Evolutionary conservation across 345 rosid species (phyloP), one percentile per base, ranked within the genome.

Genomic region (Arabis hirsuta): DNA sequence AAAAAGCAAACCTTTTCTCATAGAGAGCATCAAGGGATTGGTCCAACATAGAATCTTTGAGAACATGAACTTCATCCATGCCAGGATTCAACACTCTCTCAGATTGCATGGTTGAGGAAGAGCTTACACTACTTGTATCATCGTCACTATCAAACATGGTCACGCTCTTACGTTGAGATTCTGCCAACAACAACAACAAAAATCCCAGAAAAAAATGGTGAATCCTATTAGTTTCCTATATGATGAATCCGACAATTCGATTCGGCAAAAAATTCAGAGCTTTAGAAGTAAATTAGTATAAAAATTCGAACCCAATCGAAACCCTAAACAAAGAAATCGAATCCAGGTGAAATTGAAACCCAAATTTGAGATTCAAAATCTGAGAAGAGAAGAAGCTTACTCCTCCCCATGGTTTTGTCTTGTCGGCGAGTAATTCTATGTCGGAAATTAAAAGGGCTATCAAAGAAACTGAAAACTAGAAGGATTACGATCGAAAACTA

Each of bases 1-100:
- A 29, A 52, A 56, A 59, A 27, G 20, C 7, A 11, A 13, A 86
- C 98, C 97, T 84, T 74, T 88, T 91, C 82, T 88, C 97, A 41
- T 71, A 91, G 45, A 91, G 76, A 73, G 88, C 91, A 82, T 95
- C 99, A 2, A 95, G 81, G 70, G 97, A 89, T 79, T 87, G 84
- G 60, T 89, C 97, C 26, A 95, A 76, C 68, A 85, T 65, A 73
- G 63, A 74, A 80, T 89, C 97, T 74, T 84, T 88, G 50, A 82
- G 84, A 60, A 88, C 16, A 51, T 84, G 84, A 64, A 82, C 90
- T 39, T 86, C 96, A 38, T 88, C 97, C 34, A 57, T 74, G 44
- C 77, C 90, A 4, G 65, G 68, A 61, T 68, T 86, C 41, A 84
- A 82, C 63, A 82, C 52, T 24, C 70, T 69, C 52, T 94, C 98